Evolutionary conservation across 2,329 filamentous ascomycete genomes (phyloP).

Genomic region (Hypocrella siamensis): DNA sequence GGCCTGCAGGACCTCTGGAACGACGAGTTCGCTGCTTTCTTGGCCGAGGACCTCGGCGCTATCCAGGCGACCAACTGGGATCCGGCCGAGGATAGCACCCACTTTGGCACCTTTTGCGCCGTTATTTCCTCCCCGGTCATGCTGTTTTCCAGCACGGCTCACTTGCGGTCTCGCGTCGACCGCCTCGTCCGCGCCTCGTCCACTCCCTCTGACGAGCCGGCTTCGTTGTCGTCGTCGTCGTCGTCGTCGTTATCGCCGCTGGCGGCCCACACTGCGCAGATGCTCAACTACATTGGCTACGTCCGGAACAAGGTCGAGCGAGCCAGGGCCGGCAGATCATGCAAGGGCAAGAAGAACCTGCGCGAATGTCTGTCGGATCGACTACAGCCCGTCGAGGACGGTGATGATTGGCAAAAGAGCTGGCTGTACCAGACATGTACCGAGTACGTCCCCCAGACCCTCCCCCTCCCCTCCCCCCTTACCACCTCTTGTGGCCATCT

Average conservation of each 20-base stretch:
- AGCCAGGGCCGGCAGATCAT: too few species aligned
- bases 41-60: slow-evolving; percentile 23
- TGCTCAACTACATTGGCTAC: slow-evolving; percentile 38
- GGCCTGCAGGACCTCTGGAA: slow-evolving; percentile 27
- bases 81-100: slow-evolving; percentile 22
- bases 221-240: too few species aligned
- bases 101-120: slow-evolving; percentile 31
- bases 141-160: slow-evolving; percentile 25
- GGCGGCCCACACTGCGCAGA: slow-evolving; percentile 24
- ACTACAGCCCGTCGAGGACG: slow-evolving; percentile 7
- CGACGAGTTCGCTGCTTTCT: slow-evolving; percentile 30
- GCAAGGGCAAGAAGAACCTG: slow-evolving; percentile 10
- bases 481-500: background rate
- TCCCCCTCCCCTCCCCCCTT: background rate
- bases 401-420: slow-evolving; percentile 13
- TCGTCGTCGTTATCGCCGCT: too few species aligned
- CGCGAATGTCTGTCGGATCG: slow-evolving; percentile 16
- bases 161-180: slow-evolving; percentile 17
- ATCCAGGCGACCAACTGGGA: slow-evolving; percentile 40
- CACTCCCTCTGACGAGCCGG: too few species aligned
- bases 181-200: slow-evolving; percentile 22
- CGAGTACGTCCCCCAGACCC: slow-evolving; percentile 21
- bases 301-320: slow-evolving; percentile 11
- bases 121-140: slow-evolving; percentile 24
- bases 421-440: slow-evolving; percentile 42